These are phyloP conservation scores for Neospora caninum DNA, from an alignment of 169 alveolate genomes.

Conservation along the genomic window DNA sequence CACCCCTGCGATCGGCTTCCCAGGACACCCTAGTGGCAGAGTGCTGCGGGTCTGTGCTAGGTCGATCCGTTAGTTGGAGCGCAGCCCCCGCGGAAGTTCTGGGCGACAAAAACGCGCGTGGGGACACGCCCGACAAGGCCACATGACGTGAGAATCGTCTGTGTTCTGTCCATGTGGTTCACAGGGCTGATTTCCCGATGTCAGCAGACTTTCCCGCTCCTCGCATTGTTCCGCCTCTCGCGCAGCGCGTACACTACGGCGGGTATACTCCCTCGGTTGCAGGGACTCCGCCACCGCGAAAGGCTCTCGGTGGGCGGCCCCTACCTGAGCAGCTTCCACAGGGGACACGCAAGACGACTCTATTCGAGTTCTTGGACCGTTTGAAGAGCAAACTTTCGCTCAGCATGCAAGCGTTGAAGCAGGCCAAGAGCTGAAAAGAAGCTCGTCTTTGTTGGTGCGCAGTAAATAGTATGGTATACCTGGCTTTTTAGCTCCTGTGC, in stretches of 20 bases:
- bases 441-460: no score
- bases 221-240: constrained; percentile 11
- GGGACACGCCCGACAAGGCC: no score
- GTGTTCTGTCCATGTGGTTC: not conserved
- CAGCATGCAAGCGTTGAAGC: not conserved
- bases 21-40: no score
- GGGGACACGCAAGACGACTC: not conserved
- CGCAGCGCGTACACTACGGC: constrained; percentile 22
- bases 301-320: not conserved
- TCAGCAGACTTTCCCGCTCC: not conserved
- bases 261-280: not conserved
- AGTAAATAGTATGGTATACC: no score
- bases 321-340: not conserved
- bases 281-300: not conserved
- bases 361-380: not conserved
- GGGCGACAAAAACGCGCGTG: no score
- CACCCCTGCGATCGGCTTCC: no score
- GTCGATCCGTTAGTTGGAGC: no score
- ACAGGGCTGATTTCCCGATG: not conserved
- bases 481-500: no score
- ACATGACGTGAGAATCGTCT: no score
- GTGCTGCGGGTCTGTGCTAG: no score
- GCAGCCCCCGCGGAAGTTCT: no score
- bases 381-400: not conserved
- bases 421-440: not conserved